Evolutionary conservation across 2,329 filamentous ascomycete species (phyloP).

Genomic region (Beauveria brongniartii): DNA sequence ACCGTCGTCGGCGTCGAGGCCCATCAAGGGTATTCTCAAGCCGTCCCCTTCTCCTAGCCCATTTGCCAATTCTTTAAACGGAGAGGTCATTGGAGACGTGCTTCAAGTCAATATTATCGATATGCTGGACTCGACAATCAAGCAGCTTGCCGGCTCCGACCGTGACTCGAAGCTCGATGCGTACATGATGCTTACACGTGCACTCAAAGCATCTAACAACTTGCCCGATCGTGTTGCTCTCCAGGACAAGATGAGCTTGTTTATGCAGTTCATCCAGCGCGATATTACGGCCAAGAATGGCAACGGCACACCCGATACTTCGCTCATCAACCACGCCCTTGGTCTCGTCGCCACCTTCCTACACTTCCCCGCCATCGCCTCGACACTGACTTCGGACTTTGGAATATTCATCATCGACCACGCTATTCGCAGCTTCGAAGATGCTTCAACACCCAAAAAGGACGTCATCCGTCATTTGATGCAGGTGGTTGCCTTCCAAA

Average conservation of each 20-base stretch:
- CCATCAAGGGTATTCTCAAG: constrained; percentile 71
- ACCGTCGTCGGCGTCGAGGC: constrained; percentile 33
- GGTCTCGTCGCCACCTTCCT: constrained; percentile 71
- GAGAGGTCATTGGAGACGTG: constrained; percentile 32
- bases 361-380: constrained; percentile 62
- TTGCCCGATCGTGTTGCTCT: constrained; percentile 68
- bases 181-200: constrained; percentile 70
- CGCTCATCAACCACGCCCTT: constrained; percentile 68
- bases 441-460: constrained; percentile 57
- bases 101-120: constrained; percentile 53
- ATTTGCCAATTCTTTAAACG: constrained; percentile 31
- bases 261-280: constrained; percentile 75
- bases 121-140: constrained; percentile 79
- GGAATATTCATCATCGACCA: constrained; percentile 73
- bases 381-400: constrained; percentile 69
- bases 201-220: constrained; percentile 73
- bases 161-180: constrained; percentile 71
- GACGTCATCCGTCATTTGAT: constrained; percentile 71
- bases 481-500: constrained; percentile 72
- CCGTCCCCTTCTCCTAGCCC: constrained; percentile 44
- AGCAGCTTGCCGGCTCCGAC: constrained; percentile 70
- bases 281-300: constrained; percentile 61
- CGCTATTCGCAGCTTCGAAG: constrained; percentile 64
- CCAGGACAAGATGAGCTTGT: constrained; percentile 64
- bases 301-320: constrained; percentile 52